Evolutionary conservation across 306 rosid genomes (phyloP).

Genomic region (Phaseolus lunatus): DNA sequence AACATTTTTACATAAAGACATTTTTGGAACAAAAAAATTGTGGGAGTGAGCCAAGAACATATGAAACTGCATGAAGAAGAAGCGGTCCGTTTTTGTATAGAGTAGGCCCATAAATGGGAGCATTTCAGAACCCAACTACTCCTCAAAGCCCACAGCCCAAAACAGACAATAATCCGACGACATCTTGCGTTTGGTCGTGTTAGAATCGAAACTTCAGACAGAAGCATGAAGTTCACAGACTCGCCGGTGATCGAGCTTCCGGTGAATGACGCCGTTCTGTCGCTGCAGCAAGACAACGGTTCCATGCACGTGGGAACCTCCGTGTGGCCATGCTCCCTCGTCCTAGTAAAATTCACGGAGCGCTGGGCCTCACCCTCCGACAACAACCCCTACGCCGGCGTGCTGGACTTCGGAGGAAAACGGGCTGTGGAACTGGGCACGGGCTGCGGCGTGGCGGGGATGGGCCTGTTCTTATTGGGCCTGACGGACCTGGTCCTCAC

Average conservation of each 20-base stretch:
- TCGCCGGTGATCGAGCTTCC: conserved; percentile 84
- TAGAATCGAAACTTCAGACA: background rate
- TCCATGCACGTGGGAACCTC: conserved; percentile 92
- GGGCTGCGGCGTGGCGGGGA: conserved; percentile 88
- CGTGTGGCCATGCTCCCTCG: conserved; percentile 95
- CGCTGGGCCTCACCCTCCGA: conserved; percentile 67
- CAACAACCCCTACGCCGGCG: conserved; percentile 65
- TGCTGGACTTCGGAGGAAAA: conserved; percentile 70
- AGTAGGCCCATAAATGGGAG: background rate
- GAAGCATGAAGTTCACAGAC: conserved; percentile 82
- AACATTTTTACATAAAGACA: no score
- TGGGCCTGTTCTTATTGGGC: conserved; percentile 88
- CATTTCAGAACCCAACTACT: background rate
- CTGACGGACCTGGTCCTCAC: conserved; percentile 80
- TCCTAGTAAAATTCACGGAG: conserved; percentile 87
- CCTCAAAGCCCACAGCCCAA: conserved; percentile 7
- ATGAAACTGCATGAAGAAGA: no score
- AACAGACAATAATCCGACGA: background rate
- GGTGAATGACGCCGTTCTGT: conserved; percentile 63
- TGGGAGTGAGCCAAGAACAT: no score
- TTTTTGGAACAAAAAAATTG: no score
- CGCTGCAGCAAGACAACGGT: conserved; percentile 88
- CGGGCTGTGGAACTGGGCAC: conserved; percentile 90
- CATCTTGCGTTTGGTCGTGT: background rate
- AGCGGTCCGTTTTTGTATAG: background rate